Base-by-base conservation (phyloP, 192 early-diverging fungal species). In the Rhizophagus sp. region DNA sequence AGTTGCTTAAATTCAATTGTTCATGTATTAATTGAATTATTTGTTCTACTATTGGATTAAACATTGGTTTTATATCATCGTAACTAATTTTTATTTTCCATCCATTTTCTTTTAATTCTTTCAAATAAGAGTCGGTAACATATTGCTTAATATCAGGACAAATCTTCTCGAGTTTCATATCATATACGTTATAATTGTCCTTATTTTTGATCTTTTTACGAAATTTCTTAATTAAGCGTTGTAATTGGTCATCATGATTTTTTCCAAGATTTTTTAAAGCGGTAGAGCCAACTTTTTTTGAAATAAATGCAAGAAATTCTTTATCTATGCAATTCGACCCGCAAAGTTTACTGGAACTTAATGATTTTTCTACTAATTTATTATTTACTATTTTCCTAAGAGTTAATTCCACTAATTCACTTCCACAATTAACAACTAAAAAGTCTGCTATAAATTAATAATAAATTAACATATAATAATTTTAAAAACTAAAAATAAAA, bases 31-130 rank as follows among this genome's bases (percentile, higher is more conserved):
- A 65, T 34, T 77, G 80, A 15, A 90, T 27, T 2, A 90, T 87
- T 83, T 88, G 84, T 47, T 85, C 77, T 49, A 88, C 76, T 22
- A 89, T 87, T 11, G 87, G 88, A 57, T 88, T 87, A 85, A 90
- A 90, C 15, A 90, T 87, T 63, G 87, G 82, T 39, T 82, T 82
- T 27, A 84, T 84, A 69, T 88, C 65, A 13, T 88, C 89, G 65
- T 82, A 80, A 4, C 83, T 84, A 12, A 84, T 81, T 11, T 88
- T 62, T 33, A 83, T 83, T 6, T 88, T 70, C 17, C 82, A 80
- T 27, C 85, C 88, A 50, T 84, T 79, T 67, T 88, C 82, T n/a
- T 85, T 80, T 85, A 84, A 27, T 83, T 84, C 49, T 82, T 87
- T 34, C 79, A 57, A 57, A 82, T 25, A 22, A 15, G 84, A 57